Percentiles rank a stretch among this genome's conserved stretches.
These are phyloP conservation scores for Talaromyces albobiverticillius DNA, from an alignment of 2,329 filamentous ascomycete species.

Conservation along the genomic window DNA sequence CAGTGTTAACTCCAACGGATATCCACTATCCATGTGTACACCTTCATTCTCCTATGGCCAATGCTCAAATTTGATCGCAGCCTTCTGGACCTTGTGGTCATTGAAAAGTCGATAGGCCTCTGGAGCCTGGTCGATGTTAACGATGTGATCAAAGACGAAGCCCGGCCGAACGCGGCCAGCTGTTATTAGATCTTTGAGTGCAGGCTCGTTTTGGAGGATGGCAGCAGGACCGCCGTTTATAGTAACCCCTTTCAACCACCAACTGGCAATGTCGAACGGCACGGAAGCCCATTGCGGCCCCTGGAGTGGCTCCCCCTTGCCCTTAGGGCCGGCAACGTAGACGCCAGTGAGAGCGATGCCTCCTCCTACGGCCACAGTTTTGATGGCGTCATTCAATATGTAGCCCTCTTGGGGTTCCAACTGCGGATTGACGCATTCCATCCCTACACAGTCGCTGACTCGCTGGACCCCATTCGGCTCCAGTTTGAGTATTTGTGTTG, in stretches of 20 bases:
- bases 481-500: conserved; percentile 23
- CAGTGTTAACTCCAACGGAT: too few species aligned
- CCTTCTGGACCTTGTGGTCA: conserved; percentile 21
- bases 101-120: conserved; percentile 26
- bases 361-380: conserved; percentile 18
- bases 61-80: conserved; percentile 10
- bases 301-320: conserved; percentile 16
- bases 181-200: conserved; percentile 24
- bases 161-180: conserved; percentile 24
- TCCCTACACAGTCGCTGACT: conserved; percentile 17
- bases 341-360: conserved; percentile 24
- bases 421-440: conserved; percentile 15
- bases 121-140: conserved; percentile 28
- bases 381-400: conserved; percentile 12
- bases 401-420: conserved; percentile 9
- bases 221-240: conserved; percentile 16
- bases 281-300: conserved; percentile 13
- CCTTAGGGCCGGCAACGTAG: conserved; percentile 15
- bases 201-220: conserved; percentile 11
- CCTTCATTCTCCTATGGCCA: too few species aligned
- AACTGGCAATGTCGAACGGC: conserved; percentile 19
- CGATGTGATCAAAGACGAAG: conserved; percentile 26
- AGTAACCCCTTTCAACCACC: conserved; percentile 18
- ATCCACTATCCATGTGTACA: too few species aligned
- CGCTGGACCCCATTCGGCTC: conserved; percentile 20